Percentiles rank a stretch among this genome's conserved stretches.
These are phyloP conservation scores for Fusarium sp. DNA, from an alignment of 2,329 filamentous ascomycete species.

Conservation along the genomic window DNA sequence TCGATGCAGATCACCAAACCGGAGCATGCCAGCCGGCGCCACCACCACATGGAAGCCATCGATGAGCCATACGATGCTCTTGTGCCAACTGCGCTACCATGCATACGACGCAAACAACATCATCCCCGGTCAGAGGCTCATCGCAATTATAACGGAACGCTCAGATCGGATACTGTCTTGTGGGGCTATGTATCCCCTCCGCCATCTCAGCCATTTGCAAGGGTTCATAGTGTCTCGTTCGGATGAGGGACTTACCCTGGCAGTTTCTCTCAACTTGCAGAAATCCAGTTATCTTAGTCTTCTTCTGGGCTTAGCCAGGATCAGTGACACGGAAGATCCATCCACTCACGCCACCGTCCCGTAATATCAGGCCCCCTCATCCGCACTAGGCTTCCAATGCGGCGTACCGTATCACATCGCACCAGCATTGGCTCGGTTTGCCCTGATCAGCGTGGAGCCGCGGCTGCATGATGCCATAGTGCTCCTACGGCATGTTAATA, in stretches of 20 bases:
- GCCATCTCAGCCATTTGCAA: not conserved
- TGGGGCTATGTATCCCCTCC: not conserved
- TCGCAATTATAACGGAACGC: not conserved
- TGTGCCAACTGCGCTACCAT: not conserved
- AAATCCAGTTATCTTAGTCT: too few species aligned
- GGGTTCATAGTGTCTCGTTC: not conserved
- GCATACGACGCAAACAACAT: not conserved
- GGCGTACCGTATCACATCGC: too few species aligned
- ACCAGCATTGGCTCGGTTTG: too few species aligned
- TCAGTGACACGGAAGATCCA: too few species aligned
- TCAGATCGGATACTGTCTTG: not conserved
- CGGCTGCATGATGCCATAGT: too few species aligned
- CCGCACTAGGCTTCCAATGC: too few species aligned
- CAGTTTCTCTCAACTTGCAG: not conserved
- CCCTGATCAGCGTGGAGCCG: too few species aligned
- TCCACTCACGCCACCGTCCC: too few species aligned
- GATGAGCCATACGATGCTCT: not conserved
- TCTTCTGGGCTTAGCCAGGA: too few species aligned
- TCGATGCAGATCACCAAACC: not conserved
- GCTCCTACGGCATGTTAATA: too few species aligned
- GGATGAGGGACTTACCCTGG: not conserved
- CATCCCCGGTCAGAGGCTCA: not conserved
- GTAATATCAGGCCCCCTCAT: too few species aligned
- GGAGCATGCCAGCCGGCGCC: not conserved
- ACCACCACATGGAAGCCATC: not conserved